phyloP scores from a whole-genome alignment of 768 basidiomycete genomes.

The Mycena epipterygia region DNA sequence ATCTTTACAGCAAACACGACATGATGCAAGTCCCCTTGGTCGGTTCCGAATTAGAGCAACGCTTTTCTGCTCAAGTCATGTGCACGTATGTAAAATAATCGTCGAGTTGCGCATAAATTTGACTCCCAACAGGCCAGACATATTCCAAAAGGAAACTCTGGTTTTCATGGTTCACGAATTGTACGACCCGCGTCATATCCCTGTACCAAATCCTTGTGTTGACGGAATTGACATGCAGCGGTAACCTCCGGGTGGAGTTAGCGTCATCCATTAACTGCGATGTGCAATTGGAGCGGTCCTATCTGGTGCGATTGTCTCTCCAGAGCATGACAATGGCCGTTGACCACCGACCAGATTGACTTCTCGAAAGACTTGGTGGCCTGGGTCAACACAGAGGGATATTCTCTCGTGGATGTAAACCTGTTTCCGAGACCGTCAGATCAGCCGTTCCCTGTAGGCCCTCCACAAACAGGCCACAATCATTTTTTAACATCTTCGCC shows the following conservation, averaged over 20 bases:
- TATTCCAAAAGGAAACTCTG: constrained; percentile 82
- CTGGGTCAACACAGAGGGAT: constrained; percentile 80
- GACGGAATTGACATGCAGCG: constrained; percentile 60
- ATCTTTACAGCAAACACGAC: constrained; percentile 79
- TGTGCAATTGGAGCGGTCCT: constrained; percentile 84
- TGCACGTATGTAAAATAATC: constrained; percentile 77
- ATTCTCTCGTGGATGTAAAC: constrained; percentile 89
- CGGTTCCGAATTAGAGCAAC: constrained; percentile 71
- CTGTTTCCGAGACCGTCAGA: constrained; percentile 73
- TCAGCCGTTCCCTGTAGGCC: constrained; percentile 49
- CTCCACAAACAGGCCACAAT: not conserved
- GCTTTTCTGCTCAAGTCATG: constrained; percentile 87
- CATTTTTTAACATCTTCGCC: not conserved
- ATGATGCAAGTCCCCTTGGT: constrained; percentile 89
- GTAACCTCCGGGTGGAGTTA: constrained; percentile 89
- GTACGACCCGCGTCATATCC: constrained; percentile 60
- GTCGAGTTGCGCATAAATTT: not conserved
- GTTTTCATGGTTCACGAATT: constrained; percentile 96
- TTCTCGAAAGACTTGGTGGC: constrained; percentile 83
- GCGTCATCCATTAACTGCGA: constrained; percentile 80
- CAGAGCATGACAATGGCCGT: constrained; percentile 1
- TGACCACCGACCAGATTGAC: constrained; percentile 75
- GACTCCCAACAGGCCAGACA: constrained; percentile 67
- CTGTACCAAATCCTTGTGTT: not conserved
- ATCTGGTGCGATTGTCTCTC: constrained; percentile 67